Evolutionary conservation across 306 rosid genomes (phyloP).

Genomic region (Carpinus viminea): DNA sequence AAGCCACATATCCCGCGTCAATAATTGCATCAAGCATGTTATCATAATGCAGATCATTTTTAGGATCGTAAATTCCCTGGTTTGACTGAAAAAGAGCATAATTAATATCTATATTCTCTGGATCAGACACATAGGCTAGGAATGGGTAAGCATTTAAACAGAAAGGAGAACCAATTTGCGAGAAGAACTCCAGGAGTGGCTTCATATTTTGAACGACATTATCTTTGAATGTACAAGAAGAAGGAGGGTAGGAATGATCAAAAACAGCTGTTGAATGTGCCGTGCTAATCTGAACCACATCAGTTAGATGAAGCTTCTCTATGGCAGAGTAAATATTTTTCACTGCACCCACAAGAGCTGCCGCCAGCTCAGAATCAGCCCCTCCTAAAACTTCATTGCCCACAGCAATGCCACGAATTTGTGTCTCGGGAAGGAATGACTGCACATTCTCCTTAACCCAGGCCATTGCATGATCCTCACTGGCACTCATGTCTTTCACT

Average conservation of each 20-base stretch:
- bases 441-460: constrained; percentile 92
- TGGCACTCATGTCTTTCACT: constrained; percentile 72
- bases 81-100: constrained; percentile 86
- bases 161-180: constrained; percentile 87
- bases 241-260: constrained; percentile 78
- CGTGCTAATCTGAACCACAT: constrained; percentile 66
- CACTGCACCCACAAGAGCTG: constrained; percentile 68
- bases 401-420: constrained; percentile 75
- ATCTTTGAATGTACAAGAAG: constrained; percentile 73
- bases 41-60: constrained; percentile 74
- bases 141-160: constrained; percentile 93
- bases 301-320: constrained; percentile 51
- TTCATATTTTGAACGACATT: constrained; percentile 75
- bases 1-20: constrained; percentile 89
- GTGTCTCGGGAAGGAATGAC: constrained; percentile 76
- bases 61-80: constrained; percentile 67
- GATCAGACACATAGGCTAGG: constrained; percentile 62
- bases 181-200: constrained; percentile 80
- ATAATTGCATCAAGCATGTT: constrained; percentile 99
- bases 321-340: constrained; percentile 78
- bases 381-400: constrained; percentile 93
- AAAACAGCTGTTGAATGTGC: constrained; percentile 85
- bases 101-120: constrained; percentile 75
- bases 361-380: constrained; percentile 46
- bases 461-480: constrained; percentile 69